Percentiles rank a stretch among this genome's conserved stretches.
These are phyloP conservation scores for Lomentospora prolificans DNA, from an alignment of 2,329 filamentous ascomycete species.

Conservation along the genomic window DNA sequence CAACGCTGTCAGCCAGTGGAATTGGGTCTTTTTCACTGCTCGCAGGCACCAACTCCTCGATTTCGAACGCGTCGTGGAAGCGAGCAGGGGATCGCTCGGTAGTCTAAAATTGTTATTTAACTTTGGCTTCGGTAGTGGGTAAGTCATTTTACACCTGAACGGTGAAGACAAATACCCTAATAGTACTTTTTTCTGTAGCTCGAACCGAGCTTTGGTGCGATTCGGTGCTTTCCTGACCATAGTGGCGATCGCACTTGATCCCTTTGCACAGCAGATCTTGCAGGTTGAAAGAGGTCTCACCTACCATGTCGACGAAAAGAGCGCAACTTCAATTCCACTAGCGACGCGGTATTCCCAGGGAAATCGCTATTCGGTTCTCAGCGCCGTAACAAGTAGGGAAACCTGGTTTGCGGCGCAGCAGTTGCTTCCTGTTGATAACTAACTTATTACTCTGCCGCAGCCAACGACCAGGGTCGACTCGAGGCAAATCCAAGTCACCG, in stretches of 20 bases:
- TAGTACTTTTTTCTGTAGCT: neutral
- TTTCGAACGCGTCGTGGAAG: constrained; percentile 13
- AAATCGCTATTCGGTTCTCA: neutral
- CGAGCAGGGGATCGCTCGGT: constrained; percentile 12
- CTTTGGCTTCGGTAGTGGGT: neutral
- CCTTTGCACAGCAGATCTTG: constrained; percentile 13
- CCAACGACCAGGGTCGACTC: neutral
- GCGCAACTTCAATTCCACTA: neutral
- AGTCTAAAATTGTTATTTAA: constrained; percentile 10
- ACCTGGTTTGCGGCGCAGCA: neutral
- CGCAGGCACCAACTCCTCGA: constrained; percentile 9
- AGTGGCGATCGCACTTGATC: constrained; percentile 12
- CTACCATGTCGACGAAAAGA: neutral
- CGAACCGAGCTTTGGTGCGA: constrained; percentile 8
- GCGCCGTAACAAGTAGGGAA: neutral
- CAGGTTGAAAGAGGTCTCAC: neutral
- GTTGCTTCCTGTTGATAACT: too few relatives aligned
- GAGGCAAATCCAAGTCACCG: neutral
- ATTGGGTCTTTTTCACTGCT: constrained; percentile 13
- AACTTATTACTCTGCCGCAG: too few relatives aligned
- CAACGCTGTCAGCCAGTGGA: constrained; percentile 14
- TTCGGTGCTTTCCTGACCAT: constrained; percentile 12
- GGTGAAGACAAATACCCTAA: too few relatives aligned
- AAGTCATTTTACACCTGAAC: too few relatives aligned
- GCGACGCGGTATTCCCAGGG: neutral